Conservation (phyloP, 192 early-diverging fungal species). For the Podila verticillata region DNA sequence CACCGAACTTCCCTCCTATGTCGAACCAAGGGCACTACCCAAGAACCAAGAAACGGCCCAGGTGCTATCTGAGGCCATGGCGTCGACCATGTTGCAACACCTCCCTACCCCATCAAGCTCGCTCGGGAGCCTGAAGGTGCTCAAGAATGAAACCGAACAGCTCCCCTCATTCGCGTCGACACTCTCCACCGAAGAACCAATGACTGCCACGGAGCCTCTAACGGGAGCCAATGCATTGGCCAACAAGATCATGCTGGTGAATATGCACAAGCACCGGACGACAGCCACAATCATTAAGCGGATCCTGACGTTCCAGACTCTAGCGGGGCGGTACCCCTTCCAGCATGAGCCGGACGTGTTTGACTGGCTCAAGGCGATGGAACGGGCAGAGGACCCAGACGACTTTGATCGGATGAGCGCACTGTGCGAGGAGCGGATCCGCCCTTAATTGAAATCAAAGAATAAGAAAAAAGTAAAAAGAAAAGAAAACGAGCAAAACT, state of each 20-base stretch:
- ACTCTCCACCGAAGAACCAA: neutral
- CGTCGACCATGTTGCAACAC: neutral
- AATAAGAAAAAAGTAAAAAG: neutral
- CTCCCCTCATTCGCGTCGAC: neutral
- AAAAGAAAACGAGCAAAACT: neutral
- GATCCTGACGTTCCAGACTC: slow-evolving; percentile 61
- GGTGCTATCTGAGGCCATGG: neutral
- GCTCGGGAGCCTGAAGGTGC: neutral
- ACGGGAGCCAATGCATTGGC: too few species aligned
- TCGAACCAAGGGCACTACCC: slow-evolving; percentile 29
- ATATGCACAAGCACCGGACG: slow-evolving; percentile 67
- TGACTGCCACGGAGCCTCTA: neutral
- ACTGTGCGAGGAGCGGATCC: slow-evolving; percentile 25
- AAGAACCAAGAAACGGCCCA: neutral
- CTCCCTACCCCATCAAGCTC: neutral
- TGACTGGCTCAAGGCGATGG: slow-evolving; percentile 35
- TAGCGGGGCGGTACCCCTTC: slow-evolving; percentile 64
- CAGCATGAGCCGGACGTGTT: slow-evolving; percentile 46
- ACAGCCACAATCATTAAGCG: slow-evolving; percentile 67
- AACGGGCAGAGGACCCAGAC: slow-evolving; percentile 15
- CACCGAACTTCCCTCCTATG: slow-evolving; percentile 61
- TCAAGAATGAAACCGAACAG: neutral
- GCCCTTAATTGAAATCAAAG: neutral
- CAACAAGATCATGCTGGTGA: slow-evolving; percentile 45
- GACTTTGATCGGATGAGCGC: slow-evolving; percentile 43